Evolutionary conservation across 2,329 filamentous ascomycete species (phyloP), one percentile per base, ranked within the genome.

Genomic region (Fusarium chuoi): DNA sequence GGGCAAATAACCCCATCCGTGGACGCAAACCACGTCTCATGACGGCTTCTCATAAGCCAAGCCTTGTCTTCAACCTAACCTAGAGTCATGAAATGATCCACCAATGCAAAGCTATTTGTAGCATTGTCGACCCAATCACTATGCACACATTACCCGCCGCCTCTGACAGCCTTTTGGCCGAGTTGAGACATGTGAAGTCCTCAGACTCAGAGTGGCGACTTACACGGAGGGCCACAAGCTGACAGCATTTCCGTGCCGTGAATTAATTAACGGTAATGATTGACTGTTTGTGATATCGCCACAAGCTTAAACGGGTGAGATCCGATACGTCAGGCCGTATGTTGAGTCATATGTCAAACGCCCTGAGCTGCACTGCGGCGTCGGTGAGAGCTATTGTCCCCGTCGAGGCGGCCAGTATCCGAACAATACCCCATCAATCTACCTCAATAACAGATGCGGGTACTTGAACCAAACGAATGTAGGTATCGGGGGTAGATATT

Each of bases 191-290:
- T 7, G 17, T 41, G 52, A 67, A 56, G 20, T n/a, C 44, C 46
- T 45, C 28, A 35, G n/a, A 33, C n/a, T 62, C 39, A 33, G 17
- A 36, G 63, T 68, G 63, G 65, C 63, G 39, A 62, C 30, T 61
- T 67, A n/a, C 24, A 61, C 8, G 36, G 10, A 61, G 39, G 24
- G n/a, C 18, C 46, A 68, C 54, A 52, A 68, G 41, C 63, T 62
- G 54, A 62, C 39, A 51, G 7, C 30, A 26, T 17, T 54, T 26
- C n/a, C 48, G 24, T n/a, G 22, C 35, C 41, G 46, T 62, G 62
- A 68, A 62, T 33, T 14, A 17, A 30, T 62, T 54, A 41, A 68
- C 41, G 63, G 36, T 22, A 38, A 42, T 38, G 20, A 42, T 60
- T 42, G 14, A 48, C 36, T 24, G 12, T n/a, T 20, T 28, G 26